Base-by-base conservation (phyloP, 2,329 filamentous ascomycete species). In the Calonectria pauciramosa region DNA sequence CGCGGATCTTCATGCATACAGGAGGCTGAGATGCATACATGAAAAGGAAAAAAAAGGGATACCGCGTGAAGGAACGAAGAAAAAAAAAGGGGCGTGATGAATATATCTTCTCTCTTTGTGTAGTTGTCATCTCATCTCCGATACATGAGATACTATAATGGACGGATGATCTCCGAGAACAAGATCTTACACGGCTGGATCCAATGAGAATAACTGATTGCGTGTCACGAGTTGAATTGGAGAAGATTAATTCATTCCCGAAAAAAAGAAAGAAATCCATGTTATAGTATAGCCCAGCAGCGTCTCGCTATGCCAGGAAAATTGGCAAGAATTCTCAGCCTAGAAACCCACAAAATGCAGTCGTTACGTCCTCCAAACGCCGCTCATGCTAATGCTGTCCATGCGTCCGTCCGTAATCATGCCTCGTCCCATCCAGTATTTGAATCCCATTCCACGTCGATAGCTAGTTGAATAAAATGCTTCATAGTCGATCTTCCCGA, bases 341-440 rank as follows among this genome's bases (percentile, higher is more conserved):
- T 69, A 71, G 72, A 79, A 71, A 81, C 77, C 77, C 76, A 69
- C 67, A 76, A 78, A 81, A 81, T 81, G 79, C 76, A 78, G 76
- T 78, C 75, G 76, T 82, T 81, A 80, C 79, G 79, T 82, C 81
- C 79, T 82, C 80, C 79, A 83, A 85, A 85, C 84, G 84, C 84
- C 84, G 78, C 79, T 76, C 77, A 83, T 84, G 82, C 82, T 82
- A 76, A 82, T 83, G 82, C 82, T 81, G 79, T 82, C 80, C 82
- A 82, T 81, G 82, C 82, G 82, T 81, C 81, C 82, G 76, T 82
- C 81, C 78, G 80, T 82, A 81, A 80, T 80, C 79, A 82, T 83
- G 82, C 80, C 69, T 78, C 76, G 59, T 80, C 78, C 79, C 80
- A 78, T 75, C 75, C 70, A 76, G 72, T 81, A 77, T 80, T 78